A percentile compares a stretch with the other conserved stretches of the same genome.
Evolutionary conservation across 2,329 filamentous ascomycete genomes (phyloP).

Genomic region (Phoma sp.): DNA sequence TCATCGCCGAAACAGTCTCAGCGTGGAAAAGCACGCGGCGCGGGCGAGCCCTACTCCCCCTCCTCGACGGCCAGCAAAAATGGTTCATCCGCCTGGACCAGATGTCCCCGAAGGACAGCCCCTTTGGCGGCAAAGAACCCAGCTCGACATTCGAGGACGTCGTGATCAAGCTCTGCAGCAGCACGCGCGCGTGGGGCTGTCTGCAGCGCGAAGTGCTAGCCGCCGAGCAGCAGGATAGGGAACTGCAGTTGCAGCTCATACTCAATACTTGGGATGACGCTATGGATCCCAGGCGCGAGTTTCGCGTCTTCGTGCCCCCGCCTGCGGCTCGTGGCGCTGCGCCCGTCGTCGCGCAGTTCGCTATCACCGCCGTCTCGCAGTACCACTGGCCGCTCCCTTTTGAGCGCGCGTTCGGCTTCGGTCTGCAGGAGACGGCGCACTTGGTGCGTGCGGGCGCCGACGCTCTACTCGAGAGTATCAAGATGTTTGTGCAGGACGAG

Average conservation of each 20-base stretch:
- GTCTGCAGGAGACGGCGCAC: neutral
- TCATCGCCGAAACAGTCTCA: conserved; percentile 28
- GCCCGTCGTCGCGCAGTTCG: neutral
- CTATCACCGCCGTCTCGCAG: neutral
- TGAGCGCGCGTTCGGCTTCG: neutral
- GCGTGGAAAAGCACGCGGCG: neutral
- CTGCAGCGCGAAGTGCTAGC: neutral
- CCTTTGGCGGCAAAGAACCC: neutral
- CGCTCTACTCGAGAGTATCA: neutral
- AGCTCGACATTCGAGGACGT: neutral
- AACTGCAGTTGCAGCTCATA: neutral
- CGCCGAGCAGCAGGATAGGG: neutral
- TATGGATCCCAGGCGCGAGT: neutral
- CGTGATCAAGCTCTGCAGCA: neutral
- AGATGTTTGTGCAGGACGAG: neutral
- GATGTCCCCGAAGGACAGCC: neutral
- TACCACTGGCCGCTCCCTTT: neutral
- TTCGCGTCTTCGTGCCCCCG: conserved; percentile 1
- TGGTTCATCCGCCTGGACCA: conserved; percentile 1
- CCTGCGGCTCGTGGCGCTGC: neutral
- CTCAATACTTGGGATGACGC: neutral
- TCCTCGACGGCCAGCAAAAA: neutral
- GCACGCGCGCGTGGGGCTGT: neutral
- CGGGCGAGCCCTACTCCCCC: neutral
- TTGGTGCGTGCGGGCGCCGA: neutral